These are phyloP conservation scores for Lanmaoa rubissima DNA, from an alignment of 768 basidiomycete species.

Conservation along the genomic window DNA sequence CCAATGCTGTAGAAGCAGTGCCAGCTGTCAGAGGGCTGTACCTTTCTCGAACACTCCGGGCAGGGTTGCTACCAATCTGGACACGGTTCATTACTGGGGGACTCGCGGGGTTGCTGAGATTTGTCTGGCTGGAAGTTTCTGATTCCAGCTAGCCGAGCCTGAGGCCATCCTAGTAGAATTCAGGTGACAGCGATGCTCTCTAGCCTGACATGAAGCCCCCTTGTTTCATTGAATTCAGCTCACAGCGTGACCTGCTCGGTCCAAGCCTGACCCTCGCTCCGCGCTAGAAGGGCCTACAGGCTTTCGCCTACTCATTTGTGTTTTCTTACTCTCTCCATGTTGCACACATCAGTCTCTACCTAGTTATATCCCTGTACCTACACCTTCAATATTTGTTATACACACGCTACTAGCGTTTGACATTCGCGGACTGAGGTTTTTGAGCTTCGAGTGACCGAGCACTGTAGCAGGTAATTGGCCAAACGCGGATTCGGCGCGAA, in stretches of 20 bases:
- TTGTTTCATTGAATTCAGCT: not conserved
- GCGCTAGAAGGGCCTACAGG: no score
- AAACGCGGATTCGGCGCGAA: not conserved
- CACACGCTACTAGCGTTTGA: not conserved
- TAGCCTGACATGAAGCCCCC: not conserved
- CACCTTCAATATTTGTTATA: not conserved
- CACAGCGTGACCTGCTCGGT: no score
- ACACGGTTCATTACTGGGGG: not conserved
- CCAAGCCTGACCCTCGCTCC: no score
- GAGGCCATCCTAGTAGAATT: not conserved
- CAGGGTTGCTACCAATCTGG: not conserved
- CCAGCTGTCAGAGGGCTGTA: not conserved
- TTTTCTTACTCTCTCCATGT: no score
- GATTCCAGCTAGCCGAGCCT: not conserved
- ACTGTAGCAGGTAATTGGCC: not conserved
- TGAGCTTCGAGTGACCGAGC: not conserved
- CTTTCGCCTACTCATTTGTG: no score
- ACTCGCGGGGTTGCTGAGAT: not conserved
- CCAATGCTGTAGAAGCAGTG: conserved; percentile 17
- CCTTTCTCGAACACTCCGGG: not conserved
- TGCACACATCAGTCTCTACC: not conserved
- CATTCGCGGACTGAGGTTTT: not conserved
- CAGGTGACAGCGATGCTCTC: not conserved
- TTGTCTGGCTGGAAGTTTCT: not conserved
- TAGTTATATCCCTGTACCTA: not conserved